phyloP scores from a whole-genome alignment of 768 basidiomycete species.

The Termitomyces heimii region DNA sequence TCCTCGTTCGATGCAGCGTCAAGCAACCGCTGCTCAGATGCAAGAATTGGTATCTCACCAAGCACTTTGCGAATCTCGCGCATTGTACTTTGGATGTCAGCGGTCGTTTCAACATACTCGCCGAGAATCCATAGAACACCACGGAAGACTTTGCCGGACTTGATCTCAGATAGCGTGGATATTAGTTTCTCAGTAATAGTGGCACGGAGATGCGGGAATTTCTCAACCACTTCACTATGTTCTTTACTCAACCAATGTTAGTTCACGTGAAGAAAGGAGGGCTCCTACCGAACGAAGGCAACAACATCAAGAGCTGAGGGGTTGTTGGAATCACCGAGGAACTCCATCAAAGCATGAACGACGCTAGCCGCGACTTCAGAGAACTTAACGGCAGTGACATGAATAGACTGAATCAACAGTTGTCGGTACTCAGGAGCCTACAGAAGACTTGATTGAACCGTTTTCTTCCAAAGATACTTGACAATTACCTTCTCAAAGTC shows the following conservation, averaged over 20 bases:
- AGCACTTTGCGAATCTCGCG: slow-evolving; percentile 77
- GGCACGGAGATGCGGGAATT: slow-evolving; percentile 82
- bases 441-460: background rate
- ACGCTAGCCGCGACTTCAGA: slow-evolving; percentile 95
- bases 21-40: slow-evolving; percentile 78
- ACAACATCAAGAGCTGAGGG: slow-evolving; percentile 95
- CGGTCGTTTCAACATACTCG: slow-evolving; percentile 73
- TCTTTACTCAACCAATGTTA: background rate
- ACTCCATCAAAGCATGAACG: slow-evolving; percentile 90
- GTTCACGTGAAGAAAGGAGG: background rate
- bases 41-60: slow-evolving; percentile 96
- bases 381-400: slow-evolving; percentile 93
- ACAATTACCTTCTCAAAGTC: slow-evolving; percentile 81
- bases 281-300: slow-evolving; percentile 44
- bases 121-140: slow-evolving; percentile 98
- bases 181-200: slow-evolving; percentile 85
- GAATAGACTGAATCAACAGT: slow-evolving; percentile 94
- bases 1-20: slow-evolving; percentile 59
- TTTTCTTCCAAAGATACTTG: background rate
- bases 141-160: slow-evolving; percentile 94
- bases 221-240: slow-evolving; percentile 88
- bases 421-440: slow-evolving; percentile 94
- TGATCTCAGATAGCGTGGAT: slow-evolving; percentile 77
- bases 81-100: slow-evolving; percentile 70
- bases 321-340: slow-evolving; percentile 92